A percentile compares a stretch with the other conserved stretches of the same genome.
These are phyloP conservation scores for Tolypocladium cylindrosporum DNA, from an alignment of 2,329 filamentous ascomycete species.

Conservation along the genomic window DNA sequence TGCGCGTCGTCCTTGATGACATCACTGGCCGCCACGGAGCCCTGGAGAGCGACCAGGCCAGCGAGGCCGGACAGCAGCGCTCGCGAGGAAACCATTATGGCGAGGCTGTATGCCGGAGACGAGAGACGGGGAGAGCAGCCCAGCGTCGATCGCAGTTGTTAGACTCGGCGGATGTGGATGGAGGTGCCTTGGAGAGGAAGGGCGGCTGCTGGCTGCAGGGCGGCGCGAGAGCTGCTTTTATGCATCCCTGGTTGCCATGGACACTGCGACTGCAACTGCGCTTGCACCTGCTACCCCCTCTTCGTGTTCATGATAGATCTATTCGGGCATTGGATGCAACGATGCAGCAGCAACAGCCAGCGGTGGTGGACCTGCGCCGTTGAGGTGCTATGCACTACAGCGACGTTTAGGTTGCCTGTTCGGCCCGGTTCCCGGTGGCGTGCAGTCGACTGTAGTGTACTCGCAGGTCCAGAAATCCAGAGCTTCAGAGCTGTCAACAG, in stretches of 20 bases:
- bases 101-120: background rate
- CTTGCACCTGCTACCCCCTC: background rate
- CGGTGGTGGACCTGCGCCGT: background rate
- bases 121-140: background rate
- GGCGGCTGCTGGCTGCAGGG: background rate
- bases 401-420: background rate
- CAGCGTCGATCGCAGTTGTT: background rate
- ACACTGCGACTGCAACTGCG: background rate
- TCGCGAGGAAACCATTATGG: background rate
- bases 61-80: constrained; percentile 1
- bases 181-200: background rate
- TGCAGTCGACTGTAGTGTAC: background rate
- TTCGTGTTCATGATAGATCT: background rate
- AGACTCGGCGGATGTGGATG: background rate
- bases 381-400: background rate
- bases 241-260: background rate
- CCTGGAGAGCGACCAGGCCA: constrained; percentile 1
- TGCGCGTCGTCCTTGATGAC: constrained; percentile 27
- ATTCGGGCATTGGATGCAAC: background rate
- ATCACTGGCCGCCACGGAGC: constrained; percentile 1
- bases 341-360: background rate
- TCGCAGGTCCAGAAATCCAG: too few species aligned
- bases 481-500: background rate
- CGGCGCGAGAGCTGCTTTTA: background rate
- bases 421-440: background rate